Base-by-base conservation (phyloP, 2,329 filamentous ascomycete genomes). In the Aureobasidium pullulans region DNA sequence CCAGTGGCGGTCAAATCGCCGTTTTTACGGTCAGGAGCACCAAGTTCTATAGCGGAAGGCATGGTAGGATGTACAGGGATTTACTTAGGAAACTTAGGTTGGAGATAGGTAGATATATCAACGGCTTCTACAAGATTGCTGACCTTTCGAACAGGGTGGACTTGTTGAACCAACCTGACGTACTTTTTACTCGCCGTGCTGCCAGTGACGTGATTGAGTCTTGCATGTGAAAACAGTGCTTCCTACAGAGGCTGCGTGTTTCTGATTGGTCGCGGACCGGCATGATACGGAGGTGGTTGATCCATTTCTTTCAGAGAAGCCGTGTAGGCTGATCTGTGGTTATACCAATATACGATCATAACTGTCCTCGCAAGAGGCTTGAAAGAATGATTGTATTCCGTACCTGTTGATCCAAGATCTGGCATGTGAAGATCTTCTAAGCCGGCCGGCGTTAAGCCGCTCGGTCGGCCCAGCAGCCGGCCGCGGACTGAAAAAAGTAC, bases 371-470 rank as follows among this genome's bases (percentile, higher is more conserved):
- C 4, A 11, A 11, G 37, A 40, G 10, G 37, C 37, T 40, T n/a
- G 37, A 40, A 40, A 40, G 37, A 40, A 23, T 39, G 36, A n/a
- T 39, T 8, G 40, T 8, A 8, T 43, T 29, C 8, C 13, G 50
- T 54, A n/a, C 50, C 50, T 54, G 50, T 7, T 44, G 50, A 54
- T 44, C 50, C 8, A 3, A 40, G 34, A 48, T 43, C 34, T 58
- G 19, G 28, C 56, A 58, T 58, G 56, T 58, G 56, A 58, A 4
- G 49, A 53, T 16, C 9, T 5, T 4, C 34, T 23, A 42, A 39
- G 37, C 49, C 49, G 29, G 37, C 49, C 49, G 47, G 47, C 47
- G 47, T 49, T 49, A 37, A 49, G 47, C 47, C 47, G 32, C 47
- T 6, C n/a, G 47, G 10, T 49, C 47, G 47, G 47, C n/a, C 16